Conservation (phyloP, 371 early-diverging fungal genomes). For the Rhizopus sp. region DNA sequence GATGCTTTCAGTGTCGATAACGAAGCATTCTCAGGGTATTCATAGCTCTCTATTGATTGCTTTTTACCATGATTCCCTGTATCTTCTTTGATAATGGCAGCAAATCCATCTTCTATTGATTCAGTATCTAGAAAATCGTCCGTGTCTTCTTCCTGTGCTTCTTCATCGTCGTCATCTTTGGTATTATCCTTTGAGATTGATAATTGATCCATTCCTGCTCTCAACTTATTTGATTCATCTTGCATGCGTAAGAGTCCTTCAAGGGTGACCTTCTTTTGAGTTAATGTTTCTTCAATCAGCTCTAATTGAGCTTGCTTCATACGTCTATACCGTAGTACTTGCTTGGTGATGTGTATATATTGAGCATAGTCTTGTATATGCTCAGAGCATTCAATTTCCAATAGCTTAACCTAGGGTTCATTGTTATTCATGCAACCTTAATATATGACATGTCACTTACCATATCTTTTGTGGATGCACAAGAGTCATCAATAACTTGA, state of each 20-base stretch:
- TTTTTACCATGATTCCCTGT: background rate
- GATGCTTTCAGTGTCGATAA: slow-evolving; percentile 38
- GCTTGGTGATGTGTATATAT: slow-evolving; percentile 73
- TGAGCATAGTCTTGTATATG: slow-evolving; percentile 87
- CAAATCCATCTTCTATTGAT: slow-evolving; percentile 45
- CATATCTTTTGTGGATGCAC: slow-evolving; percentile 67
- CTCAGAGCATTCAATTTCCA: slow-evolving; percentile 78
- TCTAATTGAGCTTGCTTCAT: slow-evolving; percentile 86
- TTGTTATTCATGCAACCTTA: background rate
- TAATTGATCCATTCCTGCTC: slow-evolving; percentile 56
- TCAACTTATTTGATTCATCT: slow-evolving; percentile 75
- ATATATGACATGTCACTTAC: slow-evolving; percentile 21
- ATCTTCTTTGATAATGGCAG: slow-evolving; percentile 25
- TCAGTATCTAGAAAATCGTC: slow-evolving; percentile 34
- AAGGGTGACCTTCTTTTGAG: slow-evolving; percentile 63
- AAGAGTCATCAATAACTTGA: slow-evolving; percentile 79
- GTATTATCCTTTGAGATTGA: background rate
- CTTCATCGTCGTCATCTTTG: background rate
- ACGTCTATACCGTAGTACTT: slow-evolving; percentile 77
- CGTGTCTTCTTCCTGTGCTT: slow-evolving; percentile 5
- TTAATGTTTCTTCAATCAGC: slow-evolving; percentile 66
- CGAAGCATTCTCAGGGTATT: slow-evolving; percentile 38
- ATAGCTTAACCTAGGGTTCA: slow-evolving; percentile 38
- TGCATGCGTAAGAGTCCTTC: slow-evolving; percentile 74
- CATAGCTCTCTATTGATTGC: slow-evolving; percentile 1